Evolutionary conservation across 768 basidiomycete genomes (phyloP).

Genomic region (Amanita thiersii): DNA sequence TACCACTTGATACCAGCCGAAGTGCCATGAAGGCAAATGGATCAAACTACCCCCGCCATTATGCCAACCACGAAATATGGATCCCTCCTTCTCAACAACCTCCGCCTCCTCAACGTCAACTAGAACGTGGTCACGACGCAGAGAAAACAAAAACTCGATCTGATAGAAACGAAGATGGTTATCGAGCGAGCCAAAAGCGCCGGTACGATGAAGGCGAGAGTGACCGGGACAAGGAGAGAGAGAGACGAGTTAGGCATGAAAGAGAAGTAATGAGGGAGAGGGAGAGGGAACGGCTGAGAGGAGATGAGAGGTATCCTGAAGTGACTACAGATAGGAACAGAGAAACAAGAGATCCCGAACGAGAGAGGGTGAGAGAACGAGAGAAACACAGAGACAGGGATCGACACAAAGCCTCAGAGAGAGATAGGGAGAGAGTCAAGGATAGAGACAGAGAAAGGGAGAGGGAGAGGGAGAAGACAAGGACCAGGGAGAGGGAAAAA

Average conservation of each 20-base stretch:
- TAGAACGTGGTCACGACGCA: conserved; percentile 6
- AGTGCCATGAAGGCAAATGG: conserved; percentile 12
- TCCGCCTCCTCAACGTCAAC: conserved; percentile 14
- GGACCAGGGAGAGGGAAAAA: conserved; percentile 8
- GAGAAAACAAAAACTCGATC: conserved; percentile 10
- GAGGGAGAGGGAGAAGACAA: conserved; percentile 5
- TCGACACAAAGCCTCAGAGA: conserved; percentile 11
- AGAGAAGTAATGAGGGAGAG: too few species aligned
- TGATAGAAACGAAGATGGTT: conserved; percentile 12
- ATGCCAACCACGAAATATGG: conserved; percentile 16
- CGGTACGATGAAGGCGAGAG: too few species aligned
- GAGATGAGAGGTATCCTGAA: too few species aligned
- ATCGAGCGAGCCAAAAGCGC: too few species aligned
- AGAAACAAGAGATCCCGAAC: conserved; percentile 7
- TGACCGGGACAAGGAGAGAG: too few species aligned
- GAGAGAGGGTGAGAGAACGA: conserved; percentile 11
- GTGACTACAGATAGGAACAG: conserved; percentile 13
- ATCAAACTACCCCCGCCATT: conserved; percentile 10
- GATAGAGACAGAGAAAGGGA: conserved; percentile 12
- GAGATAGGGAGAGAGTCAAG: conserved; percentile 10
- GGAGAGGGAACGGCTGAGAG: too few species aligned
- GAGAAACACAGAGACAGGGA: conserved; percentile 14
- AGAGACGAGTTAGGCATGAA: too few species aligned
- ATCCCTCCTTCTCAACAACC: conserved; percentile 14
- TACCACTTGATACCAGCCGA: conserved; percentile 12